Base-by-base conservation (phyloP, 352 stramenopile species). In the Pythium insidiosum region DNA sequence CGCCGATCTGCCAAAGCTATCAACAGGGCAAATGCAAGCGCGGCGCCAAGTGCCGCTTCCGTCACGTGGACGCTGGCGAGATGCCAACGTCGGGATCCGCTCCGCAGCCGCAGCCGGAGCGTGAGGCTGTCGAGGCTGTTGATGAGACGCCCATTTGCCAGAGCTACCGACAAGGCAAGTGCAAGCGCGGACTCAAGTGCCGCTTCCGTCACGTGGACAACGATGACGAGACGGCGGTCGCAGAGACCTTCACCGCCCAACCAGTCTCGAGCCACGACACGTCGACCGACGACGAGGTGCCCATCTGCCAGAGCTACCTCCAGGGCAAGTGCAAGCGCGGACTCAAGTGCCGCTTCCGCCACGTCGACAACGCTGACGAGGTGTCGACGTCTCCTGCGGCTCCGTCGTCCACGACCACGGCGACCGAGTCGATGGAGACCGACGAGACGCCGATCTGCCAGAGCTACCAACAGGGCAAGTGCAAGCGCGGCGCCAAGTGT, bases 1-100 rank as follows among this genome's bases (percentile, higher is more conserved):
- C 38, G 5, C 50, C 56, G 16, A 50, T 66, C 20, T 61, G 51
- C 43, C 60, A 58, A 30, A 69, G 50, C 39, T 69, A 49, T 42
- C 42, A 54, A 28, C 57, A 68, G 35, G 46, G 59, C 34, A 64
- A 49, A 43, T 68, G 59, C 37, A 68, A 68, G 47, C 59, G 59
- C 21, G 59, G 59, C 20, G 53, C 38, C 10, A 25, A 29, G 13
- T 69, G 60, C 25, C 47, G 47, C 23, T 69, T 63, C 45, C 42
- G 47, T 19, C 60, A 69, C 45, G 47, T 53, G 10, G 39, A 53
- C 22, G 38, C 38, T 4, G 38, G 20, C 9, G 38, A 36, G 2
- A 40, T 36, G 12, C 25, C 15, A 15, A 15, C 9, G 28, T 33
- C 31, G n/a, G 36, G 15, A 13, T 19, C 3, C 1, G 23, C 12